A percentile compares a stretch with the other conserved stretches of the same genome.
These are phyloP conservation scores for Arthrobotrys conoides DNA, from an alignment of 2,329 filamentous ascomycete species.

Conservation along the genomic window DNA sequence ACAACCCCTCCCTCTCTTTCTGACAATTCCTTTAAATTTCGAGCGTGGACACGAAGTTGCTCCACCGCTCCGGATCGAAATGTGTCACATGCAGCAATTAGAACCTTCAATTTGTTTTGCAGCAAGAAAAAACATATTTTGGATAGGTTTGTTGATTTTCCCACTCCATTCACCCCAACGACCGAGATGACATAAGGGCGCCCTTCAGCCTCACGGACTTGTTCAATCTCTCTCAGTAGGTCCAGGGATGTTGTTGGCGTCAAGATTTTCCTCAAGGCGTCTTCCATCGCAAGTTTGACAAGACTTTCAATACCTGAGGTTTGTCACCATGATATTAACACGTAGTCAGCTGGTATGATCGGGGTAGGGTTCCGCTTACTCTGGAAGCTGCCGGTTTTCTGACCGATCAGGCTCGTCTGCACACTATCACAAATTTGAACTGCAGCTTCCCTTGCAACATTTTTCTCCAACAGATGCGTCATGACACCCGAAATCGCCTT, in stretches of 20 bases:
- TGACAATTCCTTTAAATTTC: constrained; percentile 90
- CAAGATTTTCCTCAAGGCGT: constrained; percentile 92
- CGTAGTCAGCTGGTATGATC: constrained; percentile 26
- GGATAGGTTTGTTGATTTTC: constrained; percentile 96
- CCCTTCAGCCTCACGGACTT: constrained; percentile 74
- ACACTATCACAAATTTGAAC: constrained; percentile 92
- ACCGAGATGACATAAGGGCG: constrained; percentile 98
- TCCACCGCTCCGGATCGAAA: constrained; percentile 98
- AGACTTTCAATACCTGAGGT: constrained; percentile 79
- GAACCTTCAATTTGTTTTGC: constrained; percentile 95
- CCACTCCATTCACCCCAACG: constrained; percentile 97
- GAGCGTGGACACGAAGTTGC: constrained; percentile 94
- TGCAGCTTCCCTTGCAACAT: constrained; percentile 94
- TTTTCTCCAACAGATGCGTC: constrained; percentile 93
- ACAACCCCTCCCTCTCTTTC: constrained; percentile 86
- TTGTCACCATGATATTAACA: constrained; percentile 45
- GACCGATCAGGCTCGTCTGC: constrained; percentile 87
- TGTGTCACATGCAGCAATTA: constrained; percentile 94
- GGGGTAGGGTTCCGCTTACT: constrained; percentile 67
- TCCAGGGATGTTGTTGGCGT: constrained; percentile 96
- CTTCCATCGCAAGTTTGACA: constrained; percentile 89
- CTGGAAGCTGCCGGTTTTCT: constrained; percentile 93
- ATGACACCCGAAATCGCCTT: constrained; percentile 97
- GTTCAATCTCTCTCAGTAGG: constrained; percentile 91
- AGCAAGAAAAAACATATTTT: constrained; percentile 99